Base-by-base conservation (phyloP, 2,329 filamentous ascomycete species). In the Phoma sp. region DNA sequence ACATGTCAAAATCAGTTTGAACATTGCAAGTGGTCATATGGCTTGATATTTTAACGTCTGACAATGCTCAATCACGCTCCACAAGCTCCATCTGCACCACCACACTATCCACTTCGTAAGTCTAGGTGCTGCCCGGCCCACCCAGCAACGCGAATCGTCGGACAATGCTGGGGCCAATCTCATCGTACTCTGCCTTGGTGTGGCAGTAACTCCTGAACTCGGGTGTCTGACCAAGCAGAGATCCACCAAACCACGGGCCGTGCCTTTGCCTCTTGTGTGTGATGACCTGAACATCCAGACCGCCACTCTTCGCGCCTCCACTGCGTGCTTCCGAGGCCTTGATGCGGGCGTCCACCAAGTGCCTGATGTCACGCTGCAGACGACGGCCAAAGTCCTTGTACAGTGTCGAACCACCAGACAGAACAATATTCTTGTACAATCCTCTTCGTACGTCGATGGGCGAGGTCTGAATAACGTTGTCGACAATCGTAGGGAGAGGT, bases 161-260 rank as follows among this genome's bases (percentile, higher is more conserved):
- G 56, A 97, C 93, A 76, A 97, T 97, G 75, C 92, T 93, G 14
- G 93, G 93, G 15, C 95, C 93, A 74, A 96, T 93, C 81, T 97
- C 93, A 77, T 97, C 91, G 75, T 97, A 97, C 59, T 77, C 74
- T 7, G 75, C 75, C 73, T 81, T 82, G 15, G 79, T 99, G 78
- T 99, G 96, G 81, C 95, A 99, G 80, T 98, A 99, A 73, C 92
- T 97, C 75, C 92, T 87, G 84, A 99, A 99, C 78, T 99, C 96
- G 4, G 96, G 93, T 6, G 95, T 99, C 81, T 98, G 93, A 49
- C 93, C 96, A 57, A 99, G 82, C 78, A 99, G 83, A 79, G 92
- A 96, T 66, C 95, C 95, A 76, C 95, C 95, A 74, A 99, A 99
- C 95, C 95, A 99, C 26, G 95, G 95, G 15, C 95, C 95, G 75